Base-by-base conservation (phyloP, 768 basidiomycete species). In the Macrolepiota dolichaula region DNA sequence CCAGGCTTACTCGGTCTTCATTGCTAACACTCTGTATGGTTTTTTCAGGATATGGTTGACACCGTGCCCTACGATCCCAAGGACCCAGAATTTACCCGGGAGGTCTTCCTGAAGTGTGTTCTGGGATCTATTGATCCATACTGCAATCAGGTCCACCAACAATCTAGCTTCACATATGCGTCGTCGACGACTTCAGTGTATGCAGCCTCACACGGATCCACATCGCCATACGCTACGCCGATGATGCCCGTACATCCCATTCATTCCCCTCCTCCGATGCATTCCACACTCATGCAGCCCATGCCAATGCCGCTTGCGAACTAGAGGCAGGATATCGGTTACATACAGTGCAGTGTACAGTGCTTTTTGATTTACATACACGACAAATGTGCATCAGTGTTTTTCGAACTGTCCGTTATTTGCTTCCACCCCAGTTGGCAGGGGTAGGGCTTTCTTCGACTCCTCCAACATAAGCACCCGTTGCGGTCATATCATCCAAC, bases 371-470 rank as follows among this genome's bases (percentile, higher is more conserved):
- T 42, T 52, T 54, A 54, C 59, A 36, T 54, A 54, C 22, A 51
- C 38, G 36, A 40, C 37, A 22, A n/a, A 29, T 58, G 29, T 7
- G n/a, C 57, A 36, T 60, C 44, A 32, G 49, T 6, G 27, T 37
- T 5, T 29, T 19, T 51, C 50, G 51, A 59, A 3, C 29, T 32
- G 29, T 46, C 11, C n/a, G 36, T 58, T 27, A 59, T 51, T 35
- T 36, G 24, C 42, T 61, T 29, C 66, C 64, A 32, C 62, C 65
- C 73, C 72, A 72, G n/a, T 55, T 68, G 35, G 76, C 76, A 32
- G 88, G 88, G 15, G 88, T 89, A 50, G 88, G 88, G 61, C 81
- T 89, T 69, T 89, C 86, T 62, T 85, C 84, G 0, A 84, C 73
- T 27, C 77, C 72, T n/a, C 81, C 81, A 61, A 84, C 75, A 62